Conservation (phyloP, 768 basidiomycete genomes). For the Lactarius hengduanensis region DNA sequence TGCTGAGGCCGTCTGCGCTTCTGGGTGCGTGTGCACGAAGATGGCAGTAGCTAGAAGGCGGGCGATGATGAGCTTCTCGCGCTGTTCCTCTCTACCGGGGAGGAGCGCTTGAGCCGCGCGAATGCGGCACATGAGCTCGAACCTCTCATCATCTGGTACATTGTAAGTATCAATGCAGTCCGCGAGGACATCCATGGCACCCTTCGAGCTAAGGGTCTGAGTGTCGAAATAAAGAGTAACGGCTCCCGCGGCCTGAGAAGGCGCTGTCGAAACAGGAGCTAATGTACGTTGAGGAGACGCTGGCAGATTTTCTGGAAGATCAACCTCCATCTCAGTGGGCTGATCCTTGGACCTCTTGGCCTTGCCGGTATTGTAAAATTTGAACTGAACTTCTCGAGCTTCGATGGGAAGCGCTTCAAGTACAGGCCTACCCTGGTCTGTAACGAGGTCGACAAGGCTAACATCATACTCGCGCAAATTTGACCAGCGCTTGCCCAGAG, state of each 20-base stretch:
- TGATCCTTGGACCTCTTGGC: constrained; percentile 31
- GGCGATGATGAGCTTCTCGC: constrained; percentile 77
- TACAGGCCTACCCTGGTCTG: constrained; percentile 48
- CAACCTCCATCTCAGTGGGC: constrained; percentile 46
- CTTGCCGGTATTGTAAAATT: constrained; percentile 68
- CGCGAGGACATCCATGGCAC: constrained; percentile 73
- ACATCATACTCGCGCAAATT: constrained; percentile 77
- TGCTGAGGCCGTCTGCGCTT: constrained; percentile 72
- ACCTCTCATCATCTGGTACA: constrained; percentile 80
- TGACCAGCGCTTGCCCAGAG: constrained; percentile 83
- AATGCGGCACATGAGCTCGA: constrained; percentile 84
- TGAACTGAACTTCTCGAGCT: constrained; percentile 76
- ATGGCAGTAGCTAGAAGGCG: constrained; percentile 88
- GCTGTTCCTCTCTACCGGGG: constrained; percentile 54
- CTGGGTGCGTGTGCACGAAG: constrained; percentile 83
- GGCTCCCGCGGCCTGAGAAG: constrained; percentile 43
- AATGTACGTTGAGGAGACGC: constrained; percentile 44
- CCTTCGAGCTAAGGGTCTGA: constrained; percentile 55
- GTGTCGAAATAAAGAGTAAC: constrained; percentile 62
- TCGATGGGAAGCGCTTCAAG: constrained; percentile 66
- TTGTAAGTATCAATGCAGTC: constrained; percentile 65
- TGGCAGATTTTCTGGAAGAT: constrained; percentile 43
- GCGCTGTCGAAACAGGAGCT: constrained; percentile 35
- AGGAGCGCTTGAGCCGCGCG: constrained; percentile 72
- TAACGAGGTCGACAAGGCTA: constrained; percentile 71